These are phyloP conservation scores for Morella rubra DNA, from an alignment of 306 rosid species.

Conservation along the genomic window DNA sequence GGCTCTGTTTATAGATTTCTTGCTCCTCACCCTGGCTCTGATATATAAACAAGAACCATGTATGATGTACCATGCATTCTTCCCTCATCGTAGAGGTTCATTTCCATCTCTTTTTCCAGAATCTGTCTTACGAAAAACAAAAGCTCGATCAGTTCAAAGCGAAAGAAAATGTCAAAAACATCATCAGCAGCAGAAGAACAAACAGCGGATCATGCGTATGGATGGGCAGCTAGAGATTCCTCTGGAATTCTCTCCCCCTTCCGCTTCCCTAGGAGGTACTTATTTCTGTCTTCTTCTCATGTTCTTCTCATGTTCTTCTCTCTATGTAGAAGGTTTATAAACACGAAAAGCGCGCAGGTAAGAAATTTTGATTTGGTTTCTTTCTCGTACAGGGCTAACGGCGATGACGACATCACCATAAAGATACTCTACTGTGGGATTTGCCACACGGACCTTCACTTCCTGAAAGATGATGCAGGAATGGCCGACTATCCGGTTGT, in stretches of 20 bases:
- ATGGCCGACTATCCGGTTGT: not conserved
- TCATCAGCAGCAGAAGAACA: not conserved
- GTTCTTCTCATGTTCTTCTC: not conserved
- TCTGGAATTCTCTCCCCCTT: not conserved
- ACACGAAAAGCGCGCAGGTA: no score
- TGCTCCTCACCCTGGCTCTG: no score
- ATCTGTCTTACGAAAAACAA: not conserved
- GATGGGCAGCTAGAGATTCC: constrained; percentile 3
- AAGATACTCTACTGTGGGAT: not conserved
- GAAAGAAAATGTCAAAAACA: not conserved
- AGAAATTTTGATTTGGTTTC: not conserved
- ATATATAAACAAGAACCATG: not conserved
- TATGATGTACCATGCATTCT: not conserved
- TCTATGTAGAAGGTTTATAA: not conserved
- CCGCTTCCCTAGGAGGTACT: not conserved
- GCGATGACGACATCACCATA: not conserved
- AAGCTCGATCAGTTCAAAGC: not conserved
- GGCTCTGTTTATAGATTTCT: no score
- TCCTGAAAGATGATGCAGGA: not conserved
- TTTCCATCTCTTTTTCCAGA: not conserved
- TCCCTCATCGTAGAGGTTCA: not conserved
- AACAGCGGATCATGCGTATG: not conserved
- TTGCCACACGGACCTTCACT: not conserved
- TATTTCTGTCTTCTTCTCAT: not conserved
- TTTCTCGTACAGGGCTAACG: not conserved